Base-by-base conservation (phyloP, 352 stramenopile genomes). In the Pythium grandisporangium region DNA sequence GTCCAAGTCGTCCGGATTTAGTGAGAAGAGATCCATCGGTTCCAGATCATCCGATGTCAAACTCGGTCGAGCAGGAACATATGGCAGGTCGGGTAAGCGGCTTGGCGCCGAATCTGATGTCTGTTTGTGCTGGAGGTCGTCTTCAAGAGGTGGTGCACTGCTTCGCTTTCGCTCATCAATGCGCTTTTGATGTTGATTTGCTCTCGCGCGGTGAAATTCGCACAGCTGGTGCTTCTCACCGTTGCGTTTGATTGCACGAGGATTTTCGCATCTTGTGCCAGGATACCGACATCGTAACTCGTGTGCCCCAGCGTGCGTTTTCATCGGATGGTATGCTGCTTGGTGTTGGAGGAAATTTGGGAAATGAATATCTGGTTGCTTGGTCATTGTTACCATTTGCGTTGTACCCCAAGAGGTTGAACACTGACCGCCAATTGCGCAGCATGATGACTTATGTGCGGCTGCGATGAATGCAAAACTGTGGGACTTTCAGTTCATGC, bases 191-290 rank as follows among this genome's bases (percentile, higher is more conserved):
- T 38, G 47, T 11, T 48, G 37, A 29, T 61, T 69, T 26, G 59
- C 59, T 13, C 45, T 49, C n/a, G 42, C 30, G 3, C 59, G 55
- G 25, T 69, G 59, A 24, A 38, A 44, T 17, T 65, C 49, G 40
- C 59, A 69, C 1, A 69, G 34, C 8, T 42, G 42, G 24, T 69
- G 59, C 8, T 59, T 36, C 30, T 58, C 41, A 12, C 59, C 59
- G 16, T 69, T 58, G 2, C 45, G 41, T 38, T 69, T 69, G 8
- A 55, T 38, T 3, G 53, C 55, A 13, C 59, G 59, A 1, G 40
- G 22, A 16, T 69, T 62, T 26, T 48, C 37, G 27, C 50, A 58
- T 25, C 50, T 37, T 20, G 35, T 45, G 12, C 50, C 39, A 3
- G 24, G 30, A 21, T 58, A 58, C 29, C 43, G 16, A 36, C 50